Conservation (phyloP, 2,329 filamentous ascomycete genomes). For the Moelleriella libera region DNA sequence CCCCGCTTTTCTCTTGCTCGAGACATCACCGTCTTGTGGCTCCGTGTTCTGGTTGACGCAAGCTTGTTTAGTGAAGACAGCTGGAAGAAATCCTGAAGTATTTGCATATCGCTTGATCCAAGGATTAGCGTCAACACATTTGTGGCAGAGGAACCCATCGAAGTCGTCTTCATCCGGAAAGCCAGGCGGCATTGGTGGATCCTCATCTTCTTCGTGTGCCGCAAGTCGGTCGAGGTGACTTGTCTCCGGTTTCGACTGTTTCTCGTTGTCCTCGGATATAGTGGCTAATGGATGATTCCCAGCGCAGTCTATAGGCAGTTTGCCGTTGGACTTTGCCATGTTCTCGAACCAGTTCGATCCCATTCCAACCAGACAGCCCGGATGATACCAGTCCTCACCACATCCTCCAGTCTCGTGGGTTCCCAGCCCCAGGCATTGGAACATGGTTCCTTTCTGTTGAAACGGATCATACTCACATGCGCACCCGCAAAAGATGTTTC, state of each 20-base stretch:
- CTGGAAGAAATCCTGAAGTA: conserved; percentile 61
- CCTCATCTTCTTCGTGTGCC: conserved; percentile 36
- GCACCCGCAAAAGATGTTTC: conserved; percentile 85
- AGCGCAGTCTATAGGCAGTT: conserved; percentile 6
- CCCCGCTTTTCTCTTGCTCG: conserved; percentile 54
- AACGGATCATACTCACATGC: conserved; percentile 77
- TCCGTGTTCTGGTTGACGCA: conserved; percentile 1
- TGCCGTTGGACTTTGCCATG: conserved; percentile 22
- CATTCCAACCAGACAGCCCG: conserved; percentile 76
- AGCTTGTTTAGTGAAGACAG: conserved; percentile 40
- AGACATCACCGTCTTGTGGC: background rate
- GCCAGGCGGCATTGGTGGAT: conserved; percentile 60
- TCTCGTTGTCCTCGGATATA: conserved; percentile 35
- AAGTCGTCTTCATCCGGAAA: conserved; percentile 87
- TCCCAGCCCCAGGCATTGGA: conserved; percentile 82
- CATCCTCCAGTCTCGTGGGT: conserved; percentile 72
- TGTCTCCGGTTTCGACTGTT: conserved; percentile 8
- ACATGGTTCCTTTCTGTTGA: conserved; percentile 93
- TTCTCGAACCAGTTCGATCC: conserved; percentile 58
- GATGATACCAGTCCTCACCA: conserved; percentile 97
- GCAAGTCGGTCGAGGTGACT: conserved; percentile 10
- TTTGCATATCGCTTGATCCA: conserved; percentile 89
- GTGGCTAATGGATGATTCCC: conserved; percentile 22
- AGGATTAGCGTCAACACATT: conserved; percentile 73
- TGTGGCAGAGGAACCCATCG: conserved; percentile 84